A percentile compares a stretch with the other conserved stretches of the same genome.
These are phyloP conservation scores for Coemansia sp. DNA, from an alignment of 192 early-diverging fungal species.

Conservation along the genomic window DNA sequence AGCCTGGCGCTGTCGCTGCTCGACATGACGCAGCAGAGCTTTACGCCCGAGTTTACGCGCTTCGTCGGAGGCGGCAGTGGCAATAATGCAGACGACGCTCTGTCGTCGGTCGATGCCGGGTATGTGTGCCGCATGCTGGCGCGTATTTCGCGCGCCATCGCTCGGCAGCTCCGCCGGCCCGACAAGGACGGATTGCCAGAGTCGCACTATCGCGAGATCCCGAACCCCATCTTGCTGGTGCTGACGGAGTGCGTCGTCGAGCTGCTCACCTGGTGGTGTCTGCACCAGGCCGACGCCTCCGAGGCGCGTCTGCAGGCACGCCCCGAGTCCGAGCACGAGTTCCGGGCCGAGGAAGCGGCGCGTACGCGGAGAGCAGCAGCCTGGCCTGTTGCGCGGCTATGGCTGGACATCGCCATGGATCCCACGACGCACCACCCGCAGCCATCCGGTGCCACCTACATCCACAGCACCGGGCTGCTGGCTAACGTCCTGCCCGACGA, in stretches of 20 bases:
- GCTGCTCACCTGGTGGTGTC: constrained; percentile 57
- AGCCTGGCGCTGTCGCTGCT: no score
- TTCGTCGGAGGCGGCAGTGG: constrained; percentile 37
- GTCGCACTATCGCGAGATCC: constrained; percentile 55
- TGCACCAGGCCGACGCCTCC: constrained; percentile 29
- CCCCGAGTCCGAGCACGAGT: constrained; percentile 29
- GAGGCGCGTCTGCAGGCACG: constrained; percentile 15
- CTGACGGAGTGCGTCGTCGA: constrained; percentile 51
- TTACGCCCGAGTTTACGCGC: constrained; percentile 51
- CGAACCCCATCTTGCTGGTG: constrained; percentile 47
- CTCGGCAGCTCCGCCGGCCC: constrained; percentile 32
- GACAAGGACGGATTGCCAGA: constrained; percentile 41
- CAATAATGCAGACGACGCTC: constrained; percentile 15
- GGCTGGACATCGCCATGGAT: constrained; percentile 49
- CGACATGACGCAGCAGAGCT: constrained; percentile 59
- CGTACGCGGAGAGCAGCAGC: constrained; percentile 16
- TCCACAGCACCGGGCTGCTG: constrained; percentile 51
- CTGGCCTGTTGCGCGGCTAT: constrained; percentile 38
- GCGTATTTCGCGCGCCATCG: constrained; percentile 31
- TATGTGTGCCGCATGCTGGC: constrained; percentile 47
- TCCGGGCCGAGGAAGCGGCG: constrained; percentile 36
- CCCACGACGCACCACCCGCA: constrained; percentile 8
- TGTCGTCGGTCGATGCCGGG: constrained; percentile 20
- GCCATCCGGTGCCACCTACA: constrained; percentile 28
- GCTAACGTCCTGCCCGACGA: constrained; percentile 56